Percentiles rank a stretch among this genome's conserved stretches.
Conservation (phyloP, 1,284 basidiomycete genomes). For the Trichosporon sp. region DNA sequence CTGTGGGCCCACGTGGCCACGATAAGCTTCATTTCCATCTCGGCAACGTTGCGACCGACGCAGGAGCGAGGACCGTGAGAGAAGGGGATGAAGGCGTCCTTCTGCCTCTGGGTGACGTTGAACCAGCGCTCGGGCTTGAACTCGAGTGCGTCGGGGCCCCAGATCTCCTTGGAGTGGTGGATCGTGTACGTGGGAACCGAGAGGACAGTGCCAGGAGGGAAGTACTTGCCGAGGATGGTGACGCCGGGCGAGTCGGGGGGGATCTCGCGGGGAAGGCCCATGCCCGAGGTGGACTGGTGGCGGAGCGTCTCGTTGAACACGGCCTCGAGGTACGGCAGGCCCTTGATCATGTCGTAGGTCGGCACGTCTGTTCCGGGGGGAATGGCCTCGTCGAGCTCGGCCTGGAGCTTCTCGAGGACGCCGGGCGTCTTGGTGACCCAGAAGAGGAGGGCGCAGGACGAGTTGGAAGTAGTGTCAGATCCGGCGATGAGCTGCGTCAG, state of each 20-base stretch:
- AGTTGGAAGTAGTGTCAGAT: slow-evolving; percentile 58
- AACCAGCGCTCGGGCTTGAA: slow-evolving; percentile 25
- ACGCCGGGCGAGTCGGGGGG: slow-evolving; percentile 45
- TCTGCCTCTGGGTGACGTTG: slow-evolving; percentile 15
- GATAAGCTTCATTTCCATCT: slow-evolving; percentile 24
- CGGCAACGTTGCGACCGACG: slow-evolving; percentile 28
- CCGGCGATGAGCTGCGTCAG: slow-evolving; percentile 80
- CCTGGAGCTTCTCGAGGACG: slow-evolving; percentile 65
- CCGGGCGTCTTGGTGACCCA: slow-evolving; percentile 65
- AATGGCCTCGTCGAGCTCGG: slow-evolving; percentile 72
- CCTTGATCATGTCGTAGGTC: slow-evolving; percentile 57
- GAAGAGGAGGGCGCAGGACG: slow-evolving; percentile 78
- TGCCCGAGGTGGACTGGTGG: slow-evolving; percentile 64
- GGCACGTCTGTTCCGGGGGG: slow-evolving; percentile 57
- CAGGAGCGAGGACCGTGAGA: slow-evolving; percentile 29
- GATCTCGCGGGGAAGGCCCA: slow-evolving; percentile 73
- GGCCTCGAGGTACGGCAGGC: slow-evolving; percentile 67
- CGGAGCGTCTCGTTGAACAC: slow-evolving; percentile 78
- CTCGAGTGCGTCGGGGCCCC: slow-evolving; percentile 56
- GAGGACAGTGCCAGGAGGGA: slow-evolving; percentile 17
- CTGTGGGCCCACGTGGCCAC: slow-evolving; percentile 17
- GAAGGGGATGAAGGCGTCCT: slow-evolving; percentile 27
- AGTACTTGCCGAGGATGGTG: slow-evolving; percentile 19
- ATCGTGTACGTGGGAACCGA: slow-evolving; percentile 36
- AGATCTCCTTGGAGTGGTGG: slow-evolving; percentile 54